Percentiles rank a stretch among this genome's conserved stretches.
Evolutionary conservation across 2,329 filamentous ascomycete genomes (phyloP).

Genomic region (Xylariales sp.): DNA sequence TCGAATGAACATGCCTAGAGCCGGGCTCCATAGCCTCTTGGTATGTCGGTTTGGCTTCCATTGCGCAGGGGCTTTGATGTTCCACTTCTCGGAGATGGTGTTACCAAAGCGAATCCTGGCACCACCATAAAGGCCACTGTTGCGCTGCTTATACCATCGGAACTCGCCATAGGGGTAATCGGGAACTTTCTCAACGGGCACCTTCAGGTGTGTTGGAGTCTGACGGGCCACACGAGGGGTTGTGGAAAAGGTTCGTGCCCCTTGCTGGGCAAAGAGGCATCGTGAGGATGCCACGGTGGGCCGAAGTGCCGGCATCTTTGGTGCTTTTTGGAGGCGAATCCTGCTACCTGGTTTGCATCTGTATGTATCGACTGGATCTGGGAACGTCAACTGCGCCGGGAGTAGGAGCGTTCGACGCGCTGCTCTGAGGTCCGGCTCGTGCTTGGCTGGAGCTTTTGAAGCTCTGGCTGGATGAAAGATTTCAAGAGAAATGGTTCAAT

Average conservation of each 20-base stretch:
- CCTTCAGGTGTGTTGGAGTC: slow-evolving; percentile 33
- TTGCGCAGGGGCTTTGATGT: slow-evolving; percentile 65
- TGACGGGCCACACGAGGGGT: slow-evolving; percentile 15
- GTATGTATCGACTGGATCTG: too few relatives aligned
- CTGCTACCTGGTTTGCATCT: too few relatives aligned
- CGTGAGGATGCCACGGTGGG: slow-evolving; percentile 1
- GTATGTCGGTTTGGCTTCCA: slow-evolving; percentile 74
- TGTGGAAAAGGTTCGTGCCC: slow-evolving; percentile 19
- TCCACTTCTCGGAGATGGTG: slow-evolving; percentile 63
- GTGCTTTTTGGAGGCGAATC: background rate
- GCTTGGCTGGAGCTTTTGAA: background rate
- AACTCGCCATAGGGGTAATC: slow-evolving; percentile 71
- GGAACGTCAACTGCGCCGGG: too few relatives aligned
- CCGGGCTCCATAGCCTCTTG: slow-evolving; percentile 62
- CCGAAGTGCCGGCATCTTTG: slow-evolving; percentile 1
- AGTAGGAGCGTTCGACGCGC: too few relatives aligned
- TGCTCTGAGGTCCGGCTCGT: background rate
- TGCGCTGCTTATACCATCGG: slow-evolving; percentile 73
- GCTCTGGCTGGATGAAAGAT: slow-evolving; percentile 3
- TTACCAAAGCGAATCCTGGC: slow-evolving; percentile 75
- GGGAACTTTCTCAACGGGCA: slow-evolving; percentile 39
- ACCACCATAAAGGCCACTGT: slow-evolving; percentile 67
- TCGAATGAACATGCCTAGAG: slow-evolving; percentile 59
- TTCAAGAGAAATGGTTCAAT: background rate
- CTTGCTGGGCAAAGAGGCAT: slow-evolving; percentile 4